Conservation (phyloP, 371 early-diverging fungal genomes). For the Mucor circinelloides region DNA sequence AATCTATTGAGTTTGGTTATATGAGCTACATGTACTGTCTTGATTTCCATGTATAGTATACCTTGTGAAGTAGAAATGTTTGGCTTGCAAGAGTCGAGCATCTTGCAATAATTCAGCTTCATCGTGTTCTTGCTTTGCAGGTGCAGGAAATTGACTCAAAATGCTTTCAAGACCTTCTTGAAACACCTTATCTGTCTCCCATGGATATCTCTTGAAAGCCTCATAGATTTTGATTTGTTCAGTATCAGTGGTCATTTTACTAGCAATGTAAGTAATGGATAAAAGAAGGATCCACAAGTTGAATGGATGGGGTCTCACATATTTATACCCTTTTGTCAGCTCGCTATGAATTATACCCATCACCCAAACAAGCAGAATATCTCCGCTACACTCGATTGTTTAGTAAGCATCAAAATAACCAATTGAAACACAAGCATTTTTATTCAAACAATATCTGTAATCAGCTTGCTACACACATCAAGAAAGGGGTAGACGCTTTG, state of each 20-base stretch:
- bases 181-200: constrained; percentile 51
- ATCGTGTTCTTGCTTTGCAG: neutral
- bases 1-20: constrained; percentile 26
- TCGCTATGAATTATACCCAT: neutral
- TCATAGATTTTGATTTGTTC: constrained; percentile 1
- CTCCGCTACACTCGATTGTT: neutral
- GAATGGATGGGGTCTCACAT: too few relatives aligned
- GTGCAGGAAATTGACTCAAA: constrained; percentile 2
- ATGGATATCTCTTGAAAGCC: constrained; percentile 44
- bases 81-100: constrained; percentile 46
- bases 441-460: constrained; percentile 82
- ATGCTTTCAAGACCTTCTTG: constrained; percentile 40
- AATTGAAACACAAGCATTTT: neutral
- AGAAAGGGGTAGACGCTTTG: constrained; percentile 89
- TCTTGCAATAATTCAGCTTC: constrained; percentile 6
- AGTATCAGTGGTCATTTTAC: neutral
- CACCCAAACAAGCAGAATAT: neutral
- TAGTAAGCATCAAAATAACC: neutral
- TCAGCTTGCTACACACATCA: constrained; percentile 91
- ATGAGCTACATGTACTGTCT: neutral
- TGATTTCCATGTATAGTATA: constrained; percentile 1
- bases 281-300: neutral
- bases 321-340: neutral
- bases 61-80: constrained; percentile 59
- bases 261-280: neutral